These are phyloP conservation scores for Monosporascus ibericus DNA, from an alignment of 2,329 filamentous ascomycete genomes.

Conservation along the genomic window DNA sequence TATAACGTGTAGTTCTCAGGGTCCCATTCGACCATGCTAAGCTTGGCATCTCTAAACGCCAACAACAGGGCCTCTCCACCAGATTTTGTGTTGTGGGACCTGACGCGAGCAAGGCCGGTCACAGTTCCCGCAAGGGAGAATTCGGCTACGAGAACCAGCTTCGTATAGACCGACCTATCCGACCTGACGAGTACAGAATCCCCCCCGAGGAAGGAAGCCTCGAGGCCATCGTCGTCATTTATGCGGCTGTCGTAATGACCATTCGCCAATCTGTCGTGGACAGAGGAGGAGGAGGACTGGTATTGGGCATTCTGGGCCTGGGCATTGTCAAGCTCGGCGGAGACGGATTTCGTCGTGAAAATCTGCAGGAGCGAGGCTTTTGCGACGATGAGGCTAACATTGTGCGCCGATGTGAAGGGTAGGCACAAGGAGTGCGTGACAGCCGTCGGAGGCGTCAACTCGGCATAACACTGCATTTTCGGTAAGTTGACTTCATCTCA, in stretches of 20 bases:
- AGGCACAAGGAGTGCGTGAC: constrained; percentile 82
- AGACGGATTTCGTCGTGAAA: constrained; percentile 66
- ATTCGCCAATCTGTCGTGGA: constrained; percentile 27
- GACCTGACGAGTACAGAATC: constrained; percentile 56
- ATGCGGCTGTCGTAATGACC: constrained; percentile 45
- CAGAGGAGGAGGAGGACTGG: constrained; percentile 25
- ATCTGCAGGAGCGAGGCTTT: constrained; percentile 91
- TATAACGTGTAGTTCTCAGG: constrained; percentile 70
- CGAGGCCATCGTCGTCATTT: constrained; percentile 57
- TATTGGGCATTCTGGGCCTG: constrained; percentile 29
- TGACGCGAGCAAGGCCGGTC: constrained; percentile 74
- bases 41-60: constrained; percentile 83
- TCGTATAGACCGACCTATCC: constrained; percentile 62
- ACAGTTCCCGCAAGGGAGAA: constrained; percentile 79
- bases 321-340: constrained; percentile 52
- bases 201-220: constrained; percentile 59
- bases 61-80: constrained; percentile 80
- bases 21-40: constrained; percentile 93
- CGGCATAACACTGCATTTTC: constrained; percentile 93
- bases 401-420: constrained; percentile 68
- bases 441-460: constrained; percentile 88
- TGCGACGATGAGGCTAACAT: constrained; percentile 82
- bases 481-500: constrained; percentile 22
- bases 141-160: constrained; percentile 79
- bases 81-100: constrained; percentile 63